These are phyloP conservation scores for Melampsora americana DNA, from an alignment of 1,284 basidiomycete species.

Conservation along the genomic window DNA sequence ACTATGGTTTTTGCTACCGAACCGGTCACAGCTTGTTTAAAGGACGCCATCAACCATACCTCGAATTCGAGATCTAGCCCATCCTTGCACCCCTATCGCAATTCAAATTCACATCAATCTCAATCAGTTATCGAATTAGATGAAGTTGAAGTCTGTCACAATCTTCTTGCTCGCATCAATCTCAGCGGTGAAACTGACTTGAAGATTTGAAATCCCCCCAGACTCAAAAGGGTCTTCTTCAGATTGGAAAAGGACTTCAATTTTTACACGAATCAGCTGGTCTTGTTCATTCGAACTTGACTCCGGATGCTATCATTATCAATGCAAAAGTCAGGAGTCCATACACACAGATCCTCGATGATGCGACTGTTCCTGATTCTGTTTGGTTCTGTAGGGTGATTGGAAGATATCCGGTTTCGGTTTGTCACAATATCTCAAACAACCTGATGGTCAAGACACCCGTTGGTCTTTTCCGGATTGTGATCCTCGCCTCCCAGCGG, in stretches of 20 bases:
- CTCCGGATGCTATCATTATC: conserved; percentile 75
- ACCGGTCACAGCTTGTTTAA: conserved; percentile 72
- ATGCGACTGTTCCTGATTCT: conserved; percentile 50
- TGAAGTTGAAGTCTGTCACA: conserved; percentile 73
- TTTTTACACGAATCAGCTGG: conserved; percentile 90
- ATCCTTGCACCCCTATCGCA: no score
- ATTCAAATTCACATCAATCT: conserved; percentile 51
- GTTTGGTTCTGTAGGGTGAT: conserved; percentile 68
- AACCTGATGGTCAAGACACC: conserved; percentile 68
- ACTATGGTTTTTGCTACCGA: conserved; percentile 93
- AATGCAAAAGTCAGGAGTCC: conserved; percentile 67
- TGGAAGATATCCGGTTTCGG: conserved; percentile 95
- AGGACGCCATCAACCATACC: conserved; percentile 62
- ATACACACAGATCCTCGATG: background rate
- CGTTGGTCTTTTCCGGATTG: conserved; percentile 85
- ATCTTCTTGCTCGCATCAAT: background rate
- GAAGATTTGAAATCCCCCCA: conserved; percentile 10
- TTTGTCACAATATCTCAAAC: conserved; percentile 73
- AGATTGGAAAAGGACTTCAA: conserved; percentile 84
- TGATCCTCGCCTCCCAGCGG: conserved; percentile 73
- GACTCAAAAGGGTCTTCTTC: conserved; percentile 95
- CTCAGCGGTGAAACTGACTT: conserved; percentile 48
- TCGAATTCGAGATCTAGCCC: conserved; percentile 61
- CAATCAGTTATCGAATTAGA: conserved; percentile 68
- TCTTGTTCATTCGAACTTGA: conserved; percentile 86